Base-by-base conservation (phyloP, 1,284 basidiomycete species). In the Fistulina hepatica region DNA sequence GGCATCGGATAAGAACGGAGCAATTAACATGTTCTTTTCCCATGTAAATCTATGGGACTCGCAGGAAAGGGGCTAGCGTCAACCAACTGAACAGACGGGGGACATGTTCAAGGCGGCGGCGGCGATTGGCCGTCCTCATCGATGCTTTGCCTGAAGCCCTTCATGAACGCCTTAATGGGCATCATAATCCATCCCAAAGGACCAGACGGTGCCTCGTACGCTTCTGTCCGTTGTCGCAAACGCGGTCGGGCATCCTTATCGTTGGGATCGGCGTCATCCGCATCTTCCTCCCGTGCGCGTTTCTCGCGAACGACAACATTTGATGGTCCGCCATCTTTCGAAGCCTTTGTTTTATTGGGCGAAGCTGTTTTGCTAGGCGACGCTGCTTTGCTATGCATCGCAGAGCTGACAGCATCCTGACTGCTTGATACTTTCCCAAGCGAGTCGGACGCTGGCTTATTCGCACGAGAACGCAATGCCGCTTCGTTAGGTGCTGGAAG, bases 121-220 rank as follows among this genome's bases (percentile, higher is more conserved):
- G n/a, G n/a, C n/a, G n/a, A n/a, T n/a, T n/a, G n/a, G n/a, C n/a
- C n/a, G n/a, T n/a, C n/a, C n/a, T n/a, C n/a, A 28, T 24, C 26
- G 16, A 76, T 50, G 41, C 74, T 74, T 54, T 76, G 73, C 48
- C 67, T 69, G 58, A 81, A 79, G 10, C 77, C 78, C 45, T 66
- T 63, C 39, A 75, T 59, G 53, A 81, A 80, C 13, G 68, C 69
- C 52, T 68, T 67, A 55, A 81, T 61, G 3, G 77, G 78, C 28
- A 68, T 19, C 11, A 31, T 13, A 44, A 81, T 61, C 77, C 73
- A 77, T 28, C 67, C 68, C 39, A 73, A 48, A 28, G 64, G 47
- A 28, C 60, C 59, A 7, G 69, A 66, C 8, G 60, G 58, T 1
- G 65, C 58, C 33, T 55, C 51, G 50, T 71, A 71, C 0, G 52